phyloP scores from a whole-genome alignment of 768 basidiomycete genomes.

The Thelephora ganbajun region DNA sequence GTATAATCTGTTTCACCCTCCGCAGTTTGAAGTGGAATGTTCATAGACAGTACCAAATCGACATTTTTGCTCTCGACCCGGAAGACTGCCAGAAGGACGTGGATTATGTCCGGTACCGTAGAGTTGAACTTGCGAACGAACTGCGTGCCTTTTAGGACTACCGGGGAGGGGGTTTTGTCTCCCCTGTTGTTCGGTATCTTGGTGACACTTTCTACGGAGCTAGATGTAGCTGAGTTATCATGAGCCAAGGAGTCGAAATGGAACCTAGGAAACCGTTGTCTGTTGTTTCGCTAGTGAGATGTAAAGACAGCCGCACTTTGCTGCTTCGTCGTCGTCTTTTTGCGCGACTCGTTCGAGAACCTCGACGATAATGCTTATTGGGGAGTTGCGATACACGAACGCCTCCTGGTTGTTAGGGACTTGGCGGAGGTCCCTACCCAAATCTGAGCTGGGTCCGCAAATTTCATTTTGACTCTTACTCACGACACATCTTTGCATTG shows the following conservation, averaged over 20 bases:
- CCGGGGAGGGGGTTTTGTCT: conserved; percentile 41
- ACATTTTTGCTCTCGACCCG: conserved; percentile 55
- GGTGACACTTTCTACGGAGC: conserved; percentile 28
- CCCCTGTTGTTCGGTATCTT: conserved; percentile 26
- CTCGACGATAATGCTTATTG: conserved; percentile 72
- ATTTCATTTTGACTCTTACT: background rate
- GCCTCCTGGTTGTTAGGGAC: conserved; percentile 95
- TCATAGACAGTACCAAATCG: conserved; percentile 79
- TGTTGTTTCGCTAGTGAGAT: background rate
- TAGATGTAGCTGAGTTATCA: conserved; percentile 64
- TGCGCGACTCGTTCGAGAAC: conserved; percentile 61
- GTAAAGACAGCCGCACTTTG: conserved; percentile 33
- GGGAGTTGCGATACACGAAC: conserved; percentile 56
- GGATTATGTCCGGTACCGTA: conserved; percentile 45
- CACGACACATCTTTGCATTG: background rate
- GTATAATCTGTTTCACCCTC: conserved; percentile 29
- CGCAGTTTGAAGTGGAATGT: conserved; percentile 46
- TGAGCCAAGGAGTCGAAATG: conserved; percentile 86
- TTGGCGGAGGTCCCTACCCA: conserved; percentile 51
- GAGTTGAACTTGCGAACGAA: conserved; percentile 65
- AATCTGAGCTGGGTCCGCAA: background rate
- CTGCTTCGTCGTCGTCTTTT: conserved; percentile 43
- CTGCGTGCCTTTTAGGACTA: conserved; percentile 59
- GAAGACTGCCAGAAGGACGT: conserved; percentile 70
- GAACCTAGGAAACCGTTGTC: conserved; percentile 36